Conservation (phyloP, 768 basidiomycete genomes). For the Lactarius sp. region DNA sequence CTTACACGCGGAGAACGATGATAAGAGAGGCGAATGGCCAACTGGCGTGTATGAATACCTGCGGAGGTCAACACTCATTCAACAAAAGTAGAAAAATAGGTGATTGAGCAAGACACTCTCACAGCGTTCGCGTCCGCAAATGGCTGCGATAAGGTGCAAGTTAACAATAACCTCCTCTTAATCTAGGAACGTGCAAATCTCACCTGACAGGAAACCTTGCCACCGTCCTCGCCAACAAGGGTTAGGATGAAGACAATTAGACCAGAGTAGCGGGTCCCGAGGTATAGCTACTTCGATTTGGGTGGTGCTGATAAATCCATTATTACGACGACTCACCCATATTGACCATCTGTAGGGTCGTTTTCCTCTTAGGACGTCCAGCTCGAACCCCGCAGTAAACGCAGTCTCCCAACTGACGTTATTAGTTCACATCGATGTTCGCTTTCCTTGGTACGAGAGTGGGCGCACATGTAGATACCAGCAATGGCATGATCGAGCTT, state of each 20-base stretch:
- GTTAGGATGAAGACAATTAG: neutral
- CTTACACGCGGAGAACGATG: too few relatives aligned
- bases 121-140: neutral
- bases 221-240: neutral
- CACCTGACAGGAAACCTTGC: neutral
- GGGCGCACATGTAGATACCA: constrained; percentile 7
- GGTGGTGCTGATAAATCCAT: neutral
- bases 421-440: neutral
- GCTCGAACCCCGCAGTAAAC: neutral
- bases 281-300: neutral
- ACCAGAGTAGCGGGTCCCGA: neutral
- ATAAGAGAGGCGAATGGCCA: too few relatives aligned
- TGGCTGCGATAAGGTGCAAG: neutral
- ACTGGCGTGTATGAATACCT: neutral
- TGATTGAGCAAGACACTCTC: neutral
- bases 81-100: neutral
- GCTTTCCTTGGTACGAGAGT: neutral
- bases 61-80: neutral
- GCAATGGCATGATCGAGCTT: constrained; percentile 2
- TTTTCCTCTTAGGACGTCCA: neutral
- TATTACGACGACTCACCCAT: neutral
- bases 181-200: neutral
- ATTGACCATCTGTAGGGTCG: neutral
- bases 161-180: neutral
- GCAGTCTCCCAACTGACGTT: neutral